Conservation (phyloP, 2,329 filamentous ascomycete genomes). For the Diaporthe sp. region DNA sequence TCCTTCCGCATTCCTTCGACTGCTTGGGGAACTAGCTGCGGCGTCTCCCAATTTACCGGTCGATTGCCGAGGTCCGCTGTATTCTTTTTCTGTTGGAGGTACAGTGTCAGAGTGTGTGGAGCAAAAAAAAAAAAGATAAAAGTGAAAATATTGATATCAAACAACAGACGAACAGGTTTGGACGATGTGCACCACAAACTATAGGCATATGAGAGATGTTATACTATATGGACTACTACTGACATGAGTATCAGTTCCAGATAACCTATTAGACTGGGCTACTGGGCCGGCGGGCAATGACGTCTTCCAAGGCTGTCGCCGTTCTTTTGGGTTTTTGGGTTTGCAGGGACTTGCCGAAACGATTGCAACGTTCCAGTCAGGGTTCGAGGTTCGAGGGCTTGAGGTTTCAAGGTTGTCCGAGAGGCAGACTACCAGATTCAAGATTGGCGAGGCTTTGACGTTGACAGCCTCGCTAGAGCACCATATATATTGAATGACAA, state of each 20-base stretch:
- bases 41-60: constrained; percentile 30
- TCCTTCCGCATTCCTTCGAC: constrained; percentile 40
- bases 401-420: constrained; percentile 11
- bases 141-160: neutral
- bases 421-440: constrained; percentile 6
- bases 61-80: constrained; percentile 18
- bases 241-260: neutral
- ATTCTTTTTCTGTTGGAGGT: neutral
- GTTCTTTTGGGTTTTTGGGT: constrained; percentile 7
- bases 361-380: constrained; percentile 1
- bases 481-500: neutral
- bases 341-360: constrained; percentile 19
- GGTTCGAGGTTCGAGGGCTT: constrained; percentile 12
- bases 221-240: neutral
- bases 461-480: constrained; percentile 2
- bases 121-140: no score
- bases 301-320: constrained; percentile 6
- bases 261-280: constrained; percentile 5
- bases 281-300: neutral
- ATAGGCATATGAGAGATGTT: neutral
- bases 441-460: constrained; percentile 22
- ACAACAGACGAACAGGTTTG: neutral
- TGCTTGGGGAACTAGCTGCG: neutral
- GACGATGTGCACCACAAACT: neutral
- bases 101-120: neutral